Evolutionary conservation across 2,329 filamentous ascomycete species (phyloP).

Genomic region (Apiospora malaysiana): DNA sequence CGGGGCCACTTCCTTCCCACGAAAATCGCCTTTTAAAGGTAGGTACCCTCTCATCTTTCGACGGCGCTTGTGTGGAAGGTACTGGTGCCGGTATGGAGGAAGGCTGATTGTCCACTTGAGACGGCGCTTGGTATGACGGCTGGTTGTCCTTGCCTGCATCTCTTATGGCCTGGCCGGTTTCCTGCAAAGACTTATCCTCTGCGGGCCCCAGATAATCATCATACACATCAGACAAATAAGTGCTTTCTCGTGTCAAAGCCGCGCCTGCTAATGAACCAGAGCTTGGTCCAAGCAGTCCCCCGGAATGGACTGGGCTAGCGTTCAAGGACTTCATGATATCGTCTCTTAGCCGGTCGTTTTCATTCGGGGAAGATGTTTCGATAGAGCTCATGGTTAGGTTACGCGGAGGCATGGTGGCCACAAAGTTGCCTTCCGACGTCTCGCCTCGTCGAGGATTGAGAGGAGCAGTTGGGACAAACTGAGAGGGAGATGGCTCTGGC

Average conservation of each 20-base stretch:
- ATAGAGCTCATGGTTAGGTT: conserved; percentile 54
- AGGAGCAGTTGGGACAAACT: conserved; percentile 51
- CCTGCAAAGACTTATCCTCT: conserved; percentile 46
- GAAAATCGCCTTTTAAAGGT: conserved; percentile 44
- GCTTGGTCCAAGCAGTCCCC: conserved; percentile 22
- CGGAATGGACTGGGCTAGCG: conserved; percentile 40
- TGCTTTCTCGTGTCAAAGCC: conserved; percentile 57
- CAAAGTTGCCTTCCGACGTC: conserved; percentile 42
- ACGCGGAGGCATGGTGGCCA: conserved; percentile 45
- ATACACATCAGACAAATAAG: conserved; percentile 69
- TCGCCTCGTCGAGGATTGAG: conserved; percentile 49
- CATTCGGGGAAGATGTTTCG: conserved; percentile 61
- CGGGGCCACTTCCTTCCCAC: conserved; percentile 46
- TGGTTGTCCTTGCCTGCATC: conserved; percentile 22
- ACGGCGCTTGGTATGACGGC: not conserved
- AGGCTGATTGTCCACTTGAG: not conserved
- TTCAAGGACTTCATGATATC: conserved; percentile 77
- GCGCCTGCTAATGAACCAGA: conserved; percentile 25
- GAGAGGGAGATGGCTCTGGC: conserved; percentile 27
- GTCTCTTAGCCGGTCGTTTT: conserved; percentile 73
- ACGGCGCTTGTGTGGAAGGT: conserved; percentile 22
- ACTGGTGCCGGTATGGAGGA: not conserved
- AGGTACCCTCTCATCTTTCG: conserved; percentile 21
- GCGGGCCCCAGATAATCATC: conserved; percentile 68
- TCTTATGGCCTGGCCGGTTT: conserved; percentile 37